A percentile compares a stretch with the other conserved stretches of the same genome.
phyloP scores from a whole-genome alignment of 129 eudicot species.

The Ambrosia artemisiifolia region DNA sequence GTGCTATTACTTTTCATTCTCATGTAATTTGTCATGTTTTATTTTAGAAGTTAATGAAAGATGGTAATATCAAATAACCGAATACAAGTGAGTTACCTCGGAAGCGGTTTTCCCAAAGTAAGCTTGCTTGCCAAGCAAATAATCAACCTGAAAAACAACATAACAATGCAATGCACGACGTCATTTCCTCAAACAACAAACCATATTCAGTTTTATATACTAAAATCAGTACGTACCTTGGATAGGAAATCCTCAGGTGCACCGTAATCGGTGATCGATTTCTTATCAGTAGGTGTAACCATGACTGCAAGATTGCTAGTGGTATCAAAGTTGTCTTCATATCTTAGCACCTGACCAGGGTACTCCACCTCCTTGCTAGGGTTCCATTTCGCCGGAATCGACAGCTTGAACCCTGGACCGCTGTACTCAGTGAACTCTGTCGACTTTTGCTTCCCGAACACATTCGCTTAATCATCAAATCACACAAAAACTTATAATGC shows the following conservation, averaged over 20 bases:
- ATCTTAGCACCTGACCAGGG: constrained; percentile 94
- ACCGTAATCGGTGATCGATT: constrained; percentile 85
- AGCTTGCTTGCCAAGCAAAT: constrained; percentile 92
- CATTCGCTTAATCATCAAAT: constrained; percentile 60
- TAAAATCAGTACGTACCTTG: constrained; percentile 26
- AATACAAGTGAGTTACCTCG: constrained; percentile 58
- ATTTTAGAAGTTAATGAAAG: too few relatives aligned
- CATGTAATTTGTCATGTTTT: too few relatives aligned
- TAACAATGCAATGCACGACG: background rate
- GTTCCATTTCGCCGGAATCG: constrained; percentile 91
- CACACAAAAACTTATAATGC: background rate
- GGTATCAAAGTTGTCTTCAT: constrained; percentile 94
- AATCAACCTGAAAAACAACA: constrained; percentile 64
- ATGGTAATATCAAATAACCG: too few relatives aligned
- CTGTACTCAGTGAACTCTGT: constrained; percentile 67
- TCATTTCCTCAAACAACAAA: background rate
- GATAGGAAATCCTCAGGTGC: constrained; percentile 87
- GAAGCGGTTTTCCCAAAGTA: constrained; percentile 89
- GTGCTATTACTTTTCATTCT: too few relatives aligned
- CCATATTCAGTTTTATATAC: background rate
- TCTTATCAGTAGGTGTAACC: constrained; percentile 83
- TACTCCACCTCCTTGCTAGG: constrained; percentile 94
- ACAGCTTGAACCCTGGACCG: constrained; percentile 79
- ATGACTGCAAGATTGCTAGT: constrained; percentile 69
- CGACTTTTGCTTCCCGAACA: constrained; percentile 89